Conservation (phyloP, 768 basidiomycete genomes). For the Daedaleopsis sinensis region DNA sequence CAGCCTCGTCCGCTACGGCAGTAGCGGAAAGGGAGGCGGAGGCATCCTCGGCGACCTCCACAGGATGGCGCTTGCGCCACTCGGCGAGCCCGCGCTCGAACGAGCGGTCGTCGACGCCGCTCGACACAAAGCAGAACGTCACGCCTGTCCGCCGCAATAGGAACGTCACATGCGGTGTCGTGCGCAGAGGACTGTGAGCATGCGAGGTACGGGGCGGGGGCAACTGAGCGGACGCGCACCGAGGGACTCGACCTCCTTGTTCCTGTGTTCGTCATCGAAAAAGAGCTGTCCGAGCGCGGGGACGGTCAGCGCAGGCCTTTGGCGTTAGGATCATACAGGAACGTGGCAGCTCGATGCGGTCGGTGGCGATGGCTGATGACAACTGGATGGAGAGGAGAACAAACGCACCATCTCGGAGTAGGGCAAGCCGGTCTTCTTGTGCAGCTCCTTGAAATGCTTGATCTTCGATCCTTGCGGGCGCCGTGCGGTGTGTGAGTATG, state of each 20-base stretch:
- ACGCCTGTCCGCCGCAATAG: slow-evolving; percentile 54
- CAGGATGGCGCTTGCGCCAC: slow-evolving; percentile 62
- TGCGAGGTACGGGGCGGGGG: too few relatives aligned
- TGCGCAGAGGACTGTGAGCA: too few relatives aligned
- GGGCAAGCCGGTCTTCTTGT: slow-evolving; percentile 53
- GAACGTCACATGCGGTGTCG: too few relatives aligned
- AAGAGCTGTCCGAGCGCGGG: slow-evolving; percentile 40
- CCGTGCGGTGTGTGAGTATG: not conserved
- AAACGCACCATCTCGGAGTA: slow-evolving; percentile 53
- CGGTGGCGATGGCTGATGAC: not conserved
- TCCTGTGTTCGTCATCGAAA: slow-evolving; percentile 52
- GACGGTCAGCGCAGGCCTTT: too few relatives aligned
- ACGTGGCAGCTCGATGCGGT: not conserved
- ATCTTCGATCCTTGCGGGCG: slow-evolving; percentile 70
- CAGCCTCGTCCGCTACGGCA: not conserved
- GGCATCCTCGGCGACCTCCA: slow-evolving; percentile 27
- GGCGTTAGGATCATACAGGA: not conserved
- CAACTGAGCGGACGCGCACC: slow-evolving; percentile 23
- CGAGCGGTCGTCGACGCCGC: slow-evolving; percentile 59
- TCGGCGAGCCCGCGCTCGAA: slow-evolving; percentile 72
- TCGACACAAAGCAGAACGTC: slow-evolving; percentile 64
- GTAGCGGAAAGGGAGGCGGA: not conserved
- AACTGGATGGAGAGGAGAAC: not conserved
- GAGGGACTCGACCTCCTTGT: slow-evolving; percentile 46
- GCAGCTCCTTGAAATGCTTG: slow-evolving; percentile 74